Conservation (phyloP, 2,329 filamentous ascomycete genomes). For the Colletotrichum euphorbiae region DNA sequence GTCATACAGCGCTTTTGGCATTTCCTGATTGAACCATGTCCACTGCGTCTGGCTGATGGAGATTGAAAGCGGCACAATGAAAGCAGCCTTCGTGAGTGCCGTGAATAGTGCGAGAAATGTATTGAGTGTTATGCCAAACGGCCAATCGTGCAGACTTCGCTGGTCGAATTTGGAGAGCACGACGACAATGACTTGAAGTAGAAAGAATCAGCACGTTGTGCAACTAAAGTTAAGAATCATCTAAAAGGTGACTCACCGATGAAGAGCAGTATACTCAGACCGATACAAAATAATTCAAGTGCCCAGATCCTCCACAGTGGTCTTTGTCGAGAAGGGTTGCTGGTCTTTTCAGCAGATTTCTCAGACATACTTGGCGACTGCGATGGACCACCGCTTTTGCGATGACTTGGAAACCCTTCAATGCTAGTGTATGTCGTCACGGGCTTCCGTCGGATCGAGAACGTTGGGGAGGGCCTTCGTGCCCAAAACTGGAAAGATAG, state of each 20-base stretch:
- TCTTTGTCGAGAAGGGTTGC: background rate
- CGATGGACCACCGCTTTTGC: too few species aligned
- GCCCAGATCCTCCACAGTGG: background rate
- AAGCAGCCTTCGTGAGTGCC: constrained; percentile 31
- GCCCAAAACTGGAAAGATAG: too few species aligned
- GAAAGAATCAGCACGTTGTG: background rate
- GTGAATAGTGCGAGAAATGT: constrained; percentile 39
- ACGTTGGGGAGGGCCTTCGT: too few species aligned
- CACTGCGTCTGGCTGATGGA: constrained; percentile 39
- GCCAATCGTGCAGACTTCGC: constrained; percentile 23
- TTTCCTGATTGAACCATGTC: constrained; percentile 32
- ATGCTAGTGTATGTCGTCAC: too few species aligned
- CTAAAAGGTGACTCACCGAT: background rate
- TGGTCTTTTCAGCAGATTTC: too few species aligned
- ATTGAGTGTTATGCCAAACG: constrained; percentile 36
- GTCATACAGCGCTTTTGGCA: constrained; percentile 29
- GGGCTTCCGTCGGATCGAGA: too few species aligned
- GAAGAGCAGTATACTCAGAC: background rate
- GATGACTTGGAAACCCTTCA: too few species aligned
- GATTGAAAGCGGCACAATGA: constrained; percentile 32
- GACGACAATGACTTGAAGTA: background rate
- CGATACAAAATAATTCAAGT: background rate
- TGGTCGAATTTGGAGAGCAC: constrained; percentile 11
- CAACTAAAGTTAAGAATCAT: background rate
- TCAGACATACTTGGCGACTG: too few species aligned